phyloP scores from a whole-genome alignment of 2,329 filamentous ascomycete genomes.

The Penicillium sp. region DNA sequence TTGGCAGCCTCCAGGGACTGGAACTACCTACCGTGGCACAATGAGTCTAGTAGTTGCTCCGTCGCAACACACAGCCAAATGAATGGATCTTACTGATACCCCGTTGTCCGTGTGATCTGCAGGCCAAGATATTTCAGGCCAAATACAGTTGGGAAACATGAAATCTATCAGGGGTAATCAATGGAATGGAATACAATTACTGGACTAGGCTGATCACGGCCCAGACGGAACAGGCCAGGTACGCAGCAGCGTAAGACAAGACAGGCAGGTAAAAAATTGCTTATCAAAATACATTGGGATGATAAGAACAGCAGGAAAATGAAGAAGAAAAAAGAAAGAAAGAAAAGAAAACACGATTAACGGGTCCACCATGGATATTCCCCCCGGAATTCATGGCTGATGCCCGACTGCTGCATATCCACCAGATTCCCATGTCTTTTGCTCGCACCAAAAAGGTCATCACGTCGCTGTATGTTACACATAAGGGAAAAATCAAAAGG shows the following conservation, averaged over 20 bases:
- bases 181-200: conserved; percentile 5
- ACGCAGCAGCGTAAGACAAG: background rate
- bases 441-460: conserved; percentile 32
- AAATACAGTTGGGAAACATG: background rate
- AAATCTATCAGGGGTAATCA: background rate
- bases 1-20: conserved; percentile 1
- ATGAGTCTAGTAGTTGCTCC: background rate
- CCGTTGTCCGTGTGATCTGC: background rate
- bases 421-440: conserved; percentile 30
- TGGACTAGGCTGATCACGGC: background rate
- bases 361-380: conserved; percentile 22
- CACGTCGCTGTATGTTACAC: conserved; percentile 41
- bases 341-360: conserved; percentile 28
- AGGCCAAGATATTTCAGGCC: background rate
- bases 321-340: conserved; percentile 21
- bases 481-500: conserved; percentile 31
- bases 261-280: background rate
- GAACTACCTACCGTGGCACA: background rate
- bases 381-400: conserved; percentile 1
- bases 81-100: background rate
- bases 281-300: conserved; percentile 33
- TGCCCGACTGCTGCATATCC: conserved; percentile 14
- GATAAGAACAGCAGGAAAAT: conserved; percentile 19
- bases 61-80: background rate
- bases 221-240: background rate